Evolutionary conservation across 2,329 filamentous ascomycete genomes (phyloP), one percentile per base, ranked within the genome.

Genomic region (Fusarium sp.): DNA sequence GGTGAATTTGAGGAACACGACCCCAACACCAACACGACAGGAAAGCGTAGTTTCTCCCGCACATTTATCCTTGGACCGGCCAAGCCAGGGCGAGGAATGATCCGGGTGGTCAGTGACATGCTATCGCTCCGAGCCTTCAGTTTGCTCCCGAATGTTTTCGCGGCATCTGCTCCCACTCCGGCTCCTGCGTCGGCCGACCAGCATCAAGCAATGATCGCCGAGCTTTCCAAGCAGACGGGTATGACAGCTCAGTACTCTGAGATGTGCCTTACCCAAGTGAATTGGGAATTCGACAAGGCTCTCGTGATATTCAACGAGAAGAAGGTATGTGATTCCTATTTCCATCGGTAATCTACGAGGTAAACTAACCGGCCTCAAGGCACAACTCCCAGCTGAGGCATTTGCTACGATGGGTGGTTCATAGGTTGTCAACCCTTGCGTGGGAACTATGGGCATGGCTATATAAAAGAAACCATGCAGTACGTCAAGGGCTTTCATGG

Each of bases 1-100:
- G 92, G 94, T 66, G 92, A 95, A 74, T 97, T 94, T 63, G 90
- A 95, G 49, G 94, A 97, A 76, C 82, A 90, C 18, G 88, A 92
- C 70, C 78, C 81, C 5, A 79, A 80, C 17, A 86, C 85, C 22
- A 83, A 85, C 48, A 85, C 87, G 44, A 86, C 86, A 43, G 85
- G 88, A 38, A 88, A 90, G 72, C 90, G 94, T 63, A 94, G 91
- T 77, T 97, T 97, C 79, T 93, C 94, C 55, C 90, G 94, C 51
- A 92, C 89, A 1, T 94, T 97, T 76, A 83, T 95, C 40, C 85
- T 97, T 18, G 93, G 93, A 0, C 93, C 94, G 2, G 93, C 92
- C 33, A 86, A 85, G 34, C 88, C 89, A 1, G 85, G 89, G 7
- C 83, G 85, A 45, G 88, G 88, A 18, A 86, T 82, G 2, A 88